A percentile compares a stretch with the other conserved stretches of the same genome.
Evolutionary conservation across 768 basidiomycete genomes (phyloP).

Genomic region (Russula abietina): DNA sequence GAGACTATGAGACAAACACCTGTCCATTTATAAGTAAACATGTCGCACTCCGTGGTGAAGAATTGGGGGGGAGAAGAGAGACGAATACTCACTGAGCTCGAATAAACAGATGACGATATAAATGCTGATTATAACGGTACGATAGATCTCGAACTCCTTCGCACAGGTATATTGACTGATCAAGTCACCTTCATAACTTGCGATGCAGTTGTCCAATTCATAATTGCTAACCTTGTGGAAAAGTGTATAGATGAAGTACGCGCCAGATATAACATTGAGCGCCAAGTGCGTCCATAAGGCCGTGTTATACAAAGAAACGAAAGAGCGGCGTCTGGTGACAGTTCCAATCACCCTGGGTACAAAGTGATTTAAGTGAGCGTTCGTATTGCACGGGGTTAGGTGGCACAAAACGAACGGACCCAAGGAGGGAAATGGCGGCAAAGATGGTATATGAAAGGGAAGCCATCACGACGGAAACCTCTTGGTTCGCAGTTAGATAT

Average conservation of each 20-base stretch:
- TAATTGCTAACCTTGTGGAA: conserved; percentile 36
- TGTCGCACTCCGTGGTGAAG: conserved; percentile 10
- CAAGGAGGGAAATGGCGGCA: conserved; percentile 16
- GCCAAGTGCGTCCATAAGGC: conserved; percentile 43
- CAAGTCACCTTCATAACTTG: conserved; percentile 29
- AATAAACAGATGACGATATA: conserved; percentile 49
- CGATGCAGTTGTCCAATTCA: conserved; percentile 37
- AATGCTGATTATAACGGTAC: conserved; percentile 39
- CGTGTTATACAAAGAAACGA: conserved; percentile 42
- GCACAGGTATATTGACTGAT: conserved; percentile 38
- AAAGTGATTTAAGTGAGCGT: background rate
- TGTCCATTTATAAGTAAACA: conserved; percentile 25
- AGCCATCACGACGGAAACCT: conserved; percentile 13
- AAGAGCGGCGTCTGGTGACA: conserved; percentile 37
- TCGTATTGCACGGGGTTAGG: background rate
- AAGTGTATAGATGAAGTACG: conserved; percentile 44
- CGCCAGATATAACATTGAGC: conserved; percentile 42
- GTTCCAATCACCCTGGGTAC: conserved; percentile 40
- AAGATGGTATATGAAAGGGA: conserved; percentile 15
- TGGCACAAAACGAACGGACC: conserved; percentile 11
- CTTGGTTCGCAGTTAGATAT: conserved; percentile 17
- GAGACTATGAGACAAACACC: conserved; percentile 48
- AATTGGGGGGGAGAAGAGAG: background rate
- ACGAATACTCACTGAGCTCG: conserved; percentile 44
- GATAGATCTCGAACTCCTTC: conserved; percentile 38